phyloP scores from a whole-genome alignment of 2,329 filamentous ascomycete species.

The Didymella keratinophila region DNA sequence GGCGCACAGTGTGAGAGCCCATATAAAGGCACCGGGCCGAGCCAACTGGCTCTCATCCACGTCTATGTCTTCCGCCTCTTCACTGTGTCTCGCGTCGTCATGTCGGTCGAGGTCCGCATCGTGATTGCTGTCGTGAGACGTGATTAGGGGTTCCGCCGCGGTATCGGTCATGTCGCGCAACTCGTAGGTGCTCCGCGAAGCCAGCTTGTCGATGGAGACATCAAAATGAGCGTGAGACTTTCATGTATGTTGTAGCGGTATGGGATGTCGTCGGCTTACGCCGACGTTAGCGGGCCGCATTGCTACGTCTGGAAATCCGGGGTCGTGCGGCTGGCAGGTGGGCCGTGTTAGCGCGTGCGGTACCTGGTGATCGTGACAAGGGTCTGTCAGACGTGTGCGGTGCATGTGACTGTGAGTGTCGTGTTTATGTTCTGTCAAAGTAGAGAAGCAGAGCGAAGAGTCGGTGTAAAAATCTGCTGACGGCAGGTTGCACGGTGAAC shows the following conservation, averaged over 20 bases:
- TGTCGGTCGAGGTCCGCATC: constrained; percentile 14
- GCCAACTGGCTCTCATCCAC: constrained; percentile 43
- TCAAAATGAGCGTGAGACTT: too few relatives aligned
- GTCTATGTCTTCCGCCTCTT: constrained; percentile 11
- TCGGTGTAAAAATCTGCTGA: too few relatives aligned
- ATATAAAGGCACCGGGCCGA: constrained; percentile 57
- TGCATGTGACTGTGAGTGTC: too few relatives aligned
- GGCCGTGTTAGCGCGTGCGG: too few relatives aligned
- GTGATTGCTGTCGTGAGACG: background rate
- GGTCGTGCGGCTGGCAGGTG: background rate
- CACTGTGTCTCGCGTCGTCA: constrained; percentile 14
- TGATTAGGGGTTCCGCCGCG: constrained; percentile 45
- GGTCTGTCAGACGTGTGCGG: too few relatives aligned
- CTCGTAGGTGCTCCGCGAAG: too few relatives aligned
- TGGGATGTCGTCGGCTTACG: constrained; percentile 8
- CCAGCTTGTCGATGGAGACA: too few relatives aligned
- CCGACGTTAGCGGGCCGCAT: constrained; percentile 9
- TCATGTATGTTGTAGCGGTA: too few relatives aligned
- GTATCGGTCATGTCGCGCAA: constrained; percentile 26
- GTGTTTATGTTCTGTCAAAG: too few relatives aligned
- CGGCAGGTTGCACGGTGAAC: too few relatives aligned
- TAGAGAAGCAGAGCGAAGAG: too few relatives aligned
- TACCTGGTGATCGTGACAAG: background rate
- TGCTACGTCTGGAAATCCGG: constrained; percentile 9
- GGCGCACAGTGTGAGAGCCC: constrained; percentile 64